Percentiles rank a stretch among this genome's conserved stretches.
Conservation (phyloP, 495 filamentous ascomycete species). For the Annulohypoxylon maeteangense region DNA sequence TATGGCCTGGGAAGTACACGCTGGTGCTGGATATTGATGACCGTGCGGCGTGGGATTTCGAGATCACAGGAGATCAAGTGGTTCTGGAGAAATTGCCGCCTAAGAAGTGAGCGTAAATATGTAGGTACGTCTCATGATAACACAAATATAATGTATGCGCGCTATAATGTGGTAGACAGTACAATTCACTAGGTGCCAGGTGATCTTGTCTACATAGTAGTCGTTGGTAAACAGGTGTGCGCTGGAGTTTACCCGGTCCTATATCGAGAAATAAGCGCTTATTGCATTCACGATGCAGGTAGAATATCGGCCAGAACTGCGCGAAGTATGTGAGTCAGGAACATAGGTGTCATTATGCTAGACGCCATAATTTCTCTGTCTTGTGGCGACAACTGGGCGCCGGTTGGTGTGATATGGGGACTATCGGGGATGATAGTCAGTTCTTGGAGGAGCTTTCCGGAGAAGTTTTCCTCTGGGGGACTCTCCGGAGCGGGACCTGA, state of each 20-base stretch:
- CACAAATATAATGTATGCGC: constrained; percentile 63
- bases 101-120: constrained; percentile 25
- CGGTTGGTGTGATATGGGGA: constrained; percentile 47
- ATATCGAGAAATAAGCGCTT: constrained; percentile 52
- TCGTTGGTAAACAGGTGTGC: neutral
- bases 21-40: constrained; percentile 63
- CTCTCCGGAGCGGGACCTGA: constrained; percentile 50
- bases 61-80: constrained; percentile 54
- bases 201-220: too few species aligned
- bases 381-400: constrained; percentile 48
- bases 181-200: neutral
- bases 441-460: constrained; percentile 61
- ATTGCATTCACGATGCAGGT: constrained; percentile 61
- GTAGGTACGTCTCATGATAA: constrained; percentile 59
- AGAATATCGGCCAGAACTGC: constrained; percentile 58
- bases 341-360: constrained; percentile 60
- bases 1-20: constrained; percentile 71
- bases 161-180: constrained; percentile 42
- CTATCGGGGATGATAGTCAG: constrained; percentile 63
- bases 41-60: constrained; percentile 51
- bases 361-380: constrained; percentile 52
- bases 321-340: constrained; percentile 49
- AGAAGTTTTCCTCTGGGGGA: constrained; percentile 62
- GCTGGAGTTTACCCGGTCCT: constrained; percentile 59
- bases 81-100: constrained; percentile 56